Base-by-base conservation (phyloP, 768 basidiomycete genomes). In the Podaxis sp. region DNA sequence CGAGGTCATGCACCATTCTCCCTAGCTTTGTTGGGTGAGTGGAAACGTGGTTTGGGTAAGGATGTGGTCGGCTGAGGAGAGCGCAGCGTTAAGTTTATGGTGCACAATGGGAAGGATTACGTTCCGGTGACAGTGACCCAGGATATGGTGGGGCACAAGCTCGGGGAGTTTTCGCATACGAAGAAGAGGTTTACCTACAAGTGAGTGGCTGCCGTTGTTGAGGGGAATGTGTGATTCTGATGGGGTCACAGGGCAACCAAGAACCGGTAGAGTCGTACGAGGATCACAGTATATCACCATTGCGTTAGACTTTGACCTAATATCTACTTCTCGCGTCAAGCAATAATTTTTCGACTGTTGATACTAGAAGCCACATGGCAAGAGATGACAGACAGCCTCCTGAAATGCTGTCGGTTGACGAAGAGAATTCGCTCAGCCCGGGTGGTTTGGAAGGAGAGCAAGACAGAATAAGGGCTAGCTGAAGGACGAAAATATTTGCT, bases 111-210 rank as follows among this genome's bases (percentile, higher is more conserved):
- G 37, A 93, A 88, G 74, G 85, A 92, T 67, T 96, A 93, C 72
- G 61, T 88, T 4, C 95, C 95, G 0, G 89, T 99, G 42, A 74
- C 81, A 47, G 81, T 99, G 64, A 94, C 91, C 3, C 93, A 95
- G 71, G 96, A 98, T 72, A 98, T 98, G 96, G 93, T 99, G 1
- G 96, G 96, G 0, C 95, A 99, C 72, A 99, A 99, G 73, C 74
- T 98, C 55, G 96, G 96, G 56, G 95, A 98, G 79, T 98, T 98
- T 73, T 78, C 93, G 42, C 84, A 88, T 65, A 98, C 95, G 37
- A 88, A 89, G 77, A 95, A 93, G 73, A 84, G 83, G 57, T 95
- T 95, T 72, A 83, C 79, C 35, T 94, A 87, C 77, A 90, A 85
- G 94, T 94, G 70, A 70, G 91, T 86, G 40, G 16, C 18, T 37